Evolutionary conservation across 257 asterid species (phyloP), one percentile per base, ranked within the genome.

Genomic region (Prunella vulgaris): DNA sequence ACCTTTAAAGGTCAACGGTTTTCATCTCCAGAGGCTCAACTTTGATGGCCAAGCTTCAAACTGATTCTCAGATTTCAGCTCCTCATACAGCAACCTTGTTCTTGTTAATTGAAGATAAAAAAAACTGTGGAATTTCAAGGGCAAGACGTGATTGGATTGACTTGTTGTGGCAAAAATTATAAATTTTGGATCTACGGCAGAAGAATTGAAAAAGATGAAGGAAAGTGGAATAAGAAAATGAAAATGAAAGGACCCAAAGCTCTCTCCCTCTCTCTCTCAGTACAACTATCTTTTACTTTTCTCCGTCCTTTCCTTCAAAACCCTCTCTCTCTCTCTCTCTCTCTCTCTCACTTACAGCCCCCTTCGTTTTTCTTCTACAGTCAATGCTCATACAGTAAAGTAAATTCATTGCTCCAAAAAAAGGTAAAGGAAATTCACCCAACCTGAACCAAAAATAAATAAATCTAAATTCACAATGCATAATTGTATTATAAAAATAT

Each of bases 1-100:
- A 78, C 79, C 82, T 77, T 59, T 73, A 77, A 14, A 51, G 54
- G 70, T 75, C 66, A 77, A 71, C 70, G 42, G 72, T 46, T 57
- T 72, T 72, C 83, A 72, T 66, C 76, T 61, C 57, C 74, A 61
- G 48, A 30, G 13, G 52, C 42, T 37, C 17, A 37, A 52, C 33
- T 64, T 28, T n/a, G n/a, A n/a, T n/a, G n/a, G n/a, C n/a, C 51
- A 72, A 48, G 10, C 74, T 65, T 66, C 53, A 66, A 24, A 33
- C 42, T 38, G 64, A 71, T 71, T 62, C 60, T 5, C 69, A 42
- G 73, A 68, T 71, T 75, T 49, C 71, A 66, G 60, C 27, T 22
- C 5, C 20, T n/a, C n/a, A n/a, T n/a, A n/a, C n/a, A n/a, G n/a
- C n/a, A n/a, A n/a, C n/a, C n/a, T n/a, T n/a, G n/a, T n/a, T n/a